Evolutionary conservation across 306 rosid genomes (phyloP).

Genomic region (Trifolium fragiferum): DNA sequence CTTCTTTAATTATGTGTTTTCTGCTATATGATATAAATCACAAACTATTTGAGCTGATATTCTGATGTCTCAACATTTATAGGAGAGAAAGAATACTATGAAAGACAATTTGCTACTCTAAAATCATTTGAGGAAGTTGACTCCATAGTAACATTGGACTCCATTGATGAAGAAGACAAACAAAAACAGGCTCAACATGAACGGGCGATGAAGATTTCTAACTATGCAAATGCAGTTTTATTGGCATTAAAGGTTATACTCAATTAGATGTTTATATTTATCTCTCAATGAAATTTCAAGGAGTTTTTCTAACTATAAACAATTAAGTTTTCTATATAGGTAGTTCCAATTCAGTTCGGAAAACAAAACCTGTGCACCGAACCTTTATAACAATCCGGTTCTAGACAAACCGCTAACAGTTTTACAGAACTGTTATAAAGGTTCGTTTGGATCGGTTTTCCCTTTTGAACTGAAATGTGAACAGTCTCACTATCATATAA

Average conservation of each 20-base stretch:
- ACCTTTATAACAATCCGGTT: too few relatives aligned
- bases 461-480: neutral
- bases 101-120: slow-evolving; percentile 66
- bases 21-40: neutral
- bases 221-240: slow-evolving; percentile 58
- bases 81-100: slow-evolving; percentile 78
- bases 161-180: slow-evolving; percentile 37
- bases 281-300: slow-evolving; percentile 4
- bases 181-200: slow-evolving; percentile 63
- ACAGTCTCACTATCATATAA: neutral
- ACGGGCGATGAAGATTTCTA: slow-evolving; percentile 69
- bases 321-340: too few relatives aligned
- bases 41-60: neutral
- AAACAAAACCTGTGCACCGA: too few relatives aligned
- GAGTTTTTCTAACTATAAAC: neutral
- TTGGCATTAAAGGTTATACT: slow-evolving; percentile 61
- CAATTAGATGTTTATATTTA: neutral
- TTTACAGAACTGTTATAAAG: too few relatives aligned
- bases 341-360: too few relatives aligned
- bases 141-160: slow-evolving; percentile 41
- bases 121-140: slow-evolving; percentile 79
- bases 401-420: too few relatives aligned
- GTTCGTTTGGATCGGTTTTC: too few relatives aligned
- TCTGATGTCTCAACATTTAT: neutral
- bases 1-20: neutral